Percentiles rank a stretch among this genome's conserved stretches.
Conservation (phyloP, 75 land plant genomes). For the Azolla pinnata region DNA sequence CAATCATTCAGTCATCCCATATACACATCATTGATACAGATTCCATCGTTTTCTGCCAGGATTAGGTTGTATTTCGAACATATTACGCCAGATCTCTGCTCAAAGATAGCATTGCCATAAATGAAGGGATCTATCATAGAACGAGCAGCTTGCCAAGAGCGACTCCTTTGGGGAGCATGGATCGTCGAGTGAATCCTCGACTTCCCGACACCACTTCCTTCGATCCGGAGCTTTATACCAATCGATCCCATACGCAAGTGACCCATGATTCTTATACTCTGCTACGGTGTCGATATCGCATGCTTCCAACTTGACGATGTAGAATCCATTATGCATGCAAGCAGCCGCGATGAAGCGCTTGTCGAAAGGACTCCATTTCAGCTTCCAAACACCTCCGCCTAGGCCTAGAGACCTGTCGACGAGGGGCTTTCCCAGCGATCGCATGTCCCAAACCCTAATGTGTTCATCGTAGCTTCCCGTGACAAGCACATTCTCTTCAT, state of each 20-base stretch:
- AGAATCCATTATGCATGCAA: slow-evolving; percentile 99
- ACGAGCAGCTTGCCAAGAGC: slow-evolving; percentile 72
- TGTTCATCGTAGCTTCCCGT: slow-evolving; percentile 96
- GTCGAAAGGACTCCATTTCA: slow-evolving; percentile 66
- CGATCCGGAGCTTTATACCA: slow-evolving; percentile 57
- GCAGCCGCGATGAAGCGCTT: slow-evolving; percentile 58
- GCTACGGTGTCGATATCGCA: slow-evolving; percentile 31
- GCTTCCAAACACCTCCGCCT: slow-evolving; percentile 97
- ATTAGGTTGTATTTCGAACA: no score
- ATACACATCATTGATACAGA: no score
- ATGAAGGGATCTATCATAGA: slow-evolving; percentile 68
- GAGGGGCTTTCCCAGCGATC: slow-evolving; percentile 48
- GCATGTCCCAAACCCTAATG: slow-evolving; percentile 79
- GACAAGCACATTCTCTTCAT: slow-evolving; percentile 37
- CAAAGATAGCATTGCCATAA: no score
- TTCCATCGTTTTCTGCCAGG: no score
- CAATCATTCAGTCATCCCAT: no score
- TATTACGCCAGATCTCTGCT: no score
- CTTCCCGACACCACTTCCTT: slow-evolving; percentile 7
- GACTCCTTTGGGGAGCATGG: not conserved
- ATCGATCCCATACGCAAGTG: slow-evolving; percentile 90
- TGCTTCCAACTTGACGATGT: slow-evolving; percentile 36
- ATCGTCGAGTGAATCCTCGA: not conserved
- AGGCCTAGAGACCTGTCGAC: slow-evolving; percentile 42
- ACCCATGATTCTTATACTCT: slow-evolving; percentile 57